Percentiles rank a stretch among this genome's conserved stretches.
Conservation (phyloP, 1,139 yeast genomes). For the Hyphopichia buzzinii region DNA sequence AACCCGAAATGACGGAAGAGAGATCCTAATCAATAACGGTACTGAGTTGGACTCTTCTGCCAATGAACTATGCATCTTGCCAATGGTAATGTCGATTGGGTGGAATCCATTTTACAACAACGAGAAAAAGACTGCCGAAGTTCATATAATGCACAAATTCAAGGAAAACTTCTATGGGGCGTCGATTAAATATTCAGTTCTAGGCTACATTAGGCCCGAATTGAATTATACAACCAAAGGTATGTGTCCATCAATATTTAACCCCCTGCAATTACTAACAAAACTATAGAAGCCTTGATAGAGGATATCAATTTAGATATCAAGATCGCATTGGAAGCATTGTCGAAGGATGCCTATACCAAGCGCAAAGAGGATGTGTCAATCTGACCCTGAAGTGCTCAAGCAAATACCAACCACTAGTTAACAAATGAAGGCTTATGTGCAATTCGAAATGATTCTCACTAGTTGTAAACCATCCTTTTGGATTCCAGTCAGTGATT, state of each 20-base stretch:
- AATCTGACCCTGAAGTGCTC: neutral
- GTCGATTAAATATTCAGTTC: constrained; percentile 57
- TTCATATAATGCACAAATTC: constrained; percentile 82
- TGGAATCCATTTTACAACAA: constrained; percentile 93
- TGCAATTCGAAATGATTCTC: too few species aligned
- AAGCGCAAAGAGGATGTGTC: neutral
- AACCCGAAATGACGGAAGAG: constrained; percentile 42
- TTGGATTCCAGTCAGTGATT: too few species aligned
- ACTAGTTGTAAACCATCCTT: too few species aligned
- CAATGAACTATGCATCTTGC: constrained; percentile 49
- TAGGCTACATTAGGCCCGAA: constrained; percentile 93
- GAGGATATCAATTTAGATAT: constrained; percentile 84
- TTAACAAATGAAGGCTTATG: too few species aligned
- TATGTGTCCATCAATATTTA: constrained; percentile 18
- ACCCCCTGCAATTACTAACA: too few species aligned
- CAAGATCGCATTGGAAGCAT: constrained; percentile 54
- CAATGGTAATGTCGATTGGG: constrained; percentile 95
- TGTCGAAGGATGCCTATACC: constrained; percentile 25
- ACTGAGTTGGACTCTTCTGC: constrained; percentile 26
- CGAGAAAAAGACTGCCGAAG: constrained; percentile 75
- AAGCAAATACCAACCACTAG: too few species aligned
- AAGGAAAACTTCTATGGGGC: constrained; percentile 79
- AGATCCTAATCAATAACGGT: constrained; percentile 64
- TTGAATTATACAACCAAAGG: constrained; percentile 74
- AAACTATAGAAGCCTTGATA: constrained; percentile 71